A percentile compares a stretch with the other conserved stretches of the same genome.
Conservation (phyloP, 805 yeast species). For the Jamesozyma jinghongensis region DNA sequence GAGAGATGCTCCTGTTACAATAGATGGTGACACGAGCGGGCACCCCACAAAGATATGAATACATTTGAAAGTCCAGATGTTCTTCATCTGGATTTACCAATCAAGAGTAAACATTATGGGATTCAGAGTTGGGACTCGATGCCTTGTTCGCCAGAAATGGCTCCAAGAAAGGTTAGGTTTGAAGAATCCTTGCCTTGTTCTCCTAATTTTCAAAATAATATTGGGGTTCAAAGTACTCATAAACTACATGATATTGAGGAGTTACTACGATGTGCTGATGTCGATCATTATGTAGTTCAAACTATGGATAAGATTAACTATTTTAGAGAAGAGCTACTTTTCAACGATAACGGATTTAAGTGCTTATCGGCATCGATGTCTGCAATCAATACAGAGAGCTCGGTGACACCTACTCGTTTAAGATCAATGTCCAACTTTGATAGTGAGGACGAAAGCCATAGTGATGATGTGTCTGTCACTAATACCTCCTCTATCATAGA, state of each 20-base stretch:
- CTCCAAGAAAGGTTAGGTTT: slow-evolving; percentile 6
- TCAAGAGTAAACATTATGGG: too few species aligned
- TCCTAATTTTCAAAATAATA: not conserved
- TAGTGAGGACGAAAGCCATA: slow-evolving; percentile 13
- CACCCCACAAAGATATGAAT: too few species aligned
- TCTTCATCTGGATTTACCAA: too few species aligned
- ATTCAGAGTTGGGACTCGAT: too few species aligned
- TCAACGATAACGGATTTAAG: slow-evolving; percentile 1
- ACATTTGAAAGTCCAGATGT: too few species aligned
- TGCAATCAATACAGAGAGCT: not conserved
- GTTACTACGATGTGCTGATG: slow-evolving; percentile 22
- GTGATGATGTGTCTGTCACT: not conserved
- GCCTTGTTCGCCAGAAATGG: not conserved
- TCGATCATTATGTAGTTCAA: slow-evolving; percentile 20
- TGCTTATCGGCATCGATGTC: not conserved
- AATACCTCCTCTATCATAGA: not conserved
- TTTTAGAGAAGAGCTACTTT: slow-evolving; percentile 14
- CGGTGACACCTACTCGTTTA: not conserved
- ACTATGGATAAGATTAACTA: slow-evolving; percentile 21
- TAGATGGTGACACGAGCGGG: too few species aligned
- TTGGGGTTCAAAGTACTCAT: too few species aligned
- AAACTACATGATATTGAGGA: slow-evolving; percentile 20
- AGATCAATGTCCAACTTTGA: slow-evolving; percentile 25
- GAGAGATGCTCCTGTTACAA: too few species aligned
- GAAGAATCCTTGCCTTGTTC: not conserved